These are phyloP conservation scores for Quercus engelmannii DNA, from an alignment of 306 rosid genomes.

Conservation along the genomic window DNA sequence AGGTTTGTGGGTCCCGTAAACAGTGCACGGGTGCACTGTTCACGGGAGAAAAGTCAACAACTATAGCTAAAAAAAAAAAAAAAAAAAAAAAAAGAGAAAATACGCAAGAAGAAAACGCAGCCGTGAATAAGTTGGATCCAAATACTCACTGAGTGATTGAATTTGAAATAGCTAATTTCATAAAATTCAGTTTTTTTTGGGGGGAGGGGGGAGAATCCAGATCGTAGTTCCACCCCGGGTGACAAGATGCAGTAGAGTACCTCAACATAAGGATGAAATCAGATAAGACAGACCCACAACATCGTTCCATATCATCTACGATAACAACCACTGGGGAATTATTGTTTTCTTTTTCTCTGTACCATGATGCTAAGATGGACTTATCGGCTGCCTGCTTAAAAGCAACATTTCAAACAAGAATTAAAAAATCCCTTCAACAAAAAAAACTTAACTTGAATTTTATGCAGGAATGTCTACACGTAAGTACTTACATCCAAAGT, in stretches of 20 bases:
- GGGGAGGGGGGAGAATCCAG: too few relatives aligned
- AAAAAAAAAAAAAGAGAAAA: too few relatives aligned
- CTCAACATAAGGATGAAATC: slow-evolving; percentile 76
- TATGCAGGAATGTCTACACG: not conserved
- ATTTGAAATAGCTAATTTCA: too few relatives aligned
- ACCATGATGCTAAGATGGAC: slow-evolving; percentile 87
- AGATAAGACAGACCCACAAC: slow-evolving; percentile 75
- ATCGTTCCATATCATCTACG: slow-evolving; percentile 74
- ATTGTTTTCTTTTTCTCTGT: slow-evolving; percentile 65
- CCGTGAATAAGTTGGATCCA: too few relatives aligned
- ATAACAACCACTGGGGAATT: slow-evolving; percentile 70
- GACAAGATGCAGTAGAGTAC: slow-evolving; percentile 36
- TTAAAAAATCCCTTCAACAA: not conserved
- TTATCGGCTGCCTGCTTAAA: slow-evolving; percentile 70
- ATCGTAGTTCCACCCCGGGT: too few relatives aligned
- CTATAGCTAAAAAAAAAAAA: too few relatives aligned
- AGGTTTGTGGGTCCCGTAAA: too few relatives aligned
- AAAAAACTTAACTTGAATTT: not conserved
- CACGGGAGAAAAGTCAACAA: too few relatives aligned
- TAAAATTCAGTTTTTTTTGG: too few relatives aligned
- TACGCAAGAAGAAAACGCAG: too few relatives aligned
- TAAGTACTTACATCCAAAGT: slow-evolving; percentile 54
- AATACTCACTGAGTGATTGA: too few relatives aligned
- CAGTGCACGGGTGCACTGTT: too few relatives aligned
- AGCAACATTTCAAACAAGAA: slow-evolving; percentile 24